Conservation (phyloP, 1,284 basidiomycete species). For the Puccinia hordei region DNA sequence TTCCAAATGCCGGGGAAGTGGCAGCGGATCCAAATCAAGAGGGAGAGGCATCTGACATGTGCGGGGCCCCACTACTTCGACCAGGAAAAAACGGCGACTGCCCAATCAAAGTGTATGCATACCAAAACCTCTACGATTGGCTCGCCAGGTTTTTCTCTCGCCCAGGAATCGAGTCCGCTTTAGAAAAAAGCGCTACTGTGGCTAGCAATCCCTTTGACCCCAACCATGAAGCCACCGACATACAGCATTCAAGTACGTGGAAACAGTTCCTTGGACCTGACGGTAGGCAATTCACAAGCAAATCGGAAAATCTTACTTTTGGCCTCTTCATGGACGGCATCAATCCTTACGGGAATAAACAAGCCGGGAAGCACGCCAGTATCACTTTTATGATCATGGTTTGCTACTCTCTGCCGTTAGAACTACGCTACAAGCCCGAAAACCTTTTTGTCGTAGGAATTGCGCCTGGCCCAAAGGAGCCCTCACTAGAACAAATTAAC, state of each 20-base stretch:
- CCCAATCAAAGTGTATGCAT: constrained; percentile 18
- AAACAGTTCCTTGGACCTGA: constrained; percentile 33
- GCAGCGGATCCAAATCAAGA: no score
- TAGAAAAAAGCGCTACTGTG: background rate
- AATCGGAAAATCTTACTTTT: constrained; percentile 22
- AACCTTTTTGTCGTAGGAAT: constrained; percentile 61
- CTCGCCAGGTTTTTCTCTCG: constrained; percentile 14
- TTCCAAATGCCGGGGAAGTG: background rate
- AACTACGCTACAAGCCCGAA: constrained; percentile 58
- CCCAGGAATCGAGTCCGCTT: constrained; percentile 7
- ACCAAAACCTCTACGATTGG: constrained; percentile 39
- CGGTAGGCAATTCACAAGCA: constrained; percentile 7
- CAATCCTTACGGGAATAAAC: constrained; percentile 36
- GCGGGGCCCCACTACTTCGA: background rate
- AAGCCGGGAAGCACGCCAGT: constrained; percentile 6
- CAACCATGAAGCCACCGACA: background rate
- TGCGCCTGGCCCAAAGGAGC: constrained; percentile 57
- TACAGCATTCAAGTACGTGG: constrained; percentile 30
- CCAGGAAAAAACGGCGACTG: no score
- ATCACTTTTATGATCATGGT: constrained; percentile 18
- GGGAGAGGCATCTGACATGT: background rate
- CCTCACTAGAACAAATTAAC: constrained; percentile 56
- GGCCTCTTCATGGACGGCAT: constrained; percentile 43
- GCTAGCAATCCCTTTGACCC: constrained; percentile 3
- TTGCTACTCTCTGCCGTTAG: constrained; percentile 52